Evolutionary conservation across 2,329 filamentous ascomycete genomes (phyloP), one percentile per base, ranked within the genome.

Genomic region (Gnomoniopsis smithogilvyi): DNA sequence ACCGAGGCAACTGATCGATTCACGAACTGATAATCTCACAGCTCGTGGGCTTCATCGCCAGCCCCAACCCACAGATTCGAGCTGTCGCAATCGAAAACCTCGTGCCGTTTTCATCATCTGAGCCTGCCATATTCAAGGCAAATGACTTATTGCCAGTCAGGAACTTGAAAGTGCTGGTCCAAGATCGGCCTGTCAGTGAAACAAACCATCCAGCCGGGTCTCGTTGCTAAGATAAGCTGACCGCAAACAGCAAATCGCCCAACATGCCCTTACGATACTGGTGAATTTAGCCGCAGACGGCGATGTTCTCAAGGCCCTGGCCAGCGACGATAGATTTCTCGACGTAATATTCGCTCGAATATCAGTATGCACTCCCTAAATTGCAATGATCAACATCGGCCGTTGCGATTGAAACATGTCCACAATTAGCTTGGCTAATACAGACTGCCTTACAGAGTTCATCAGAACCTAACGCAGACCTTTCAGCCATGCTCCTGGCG

Each of bases 21-120:
- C 54, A 55, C 57, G 34, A 47, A n/a, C 26, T 33, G 58, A 51
- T 66, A 22, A 19, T 17, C 15, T n/a, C 15, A 15, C 34, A 96
- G 91, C 86, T 96, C 56, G 92, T 97, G 62, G 92, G 92, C 72
- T 97, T 98, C 75, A 90, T 98, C 61, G 89, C 91, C 74, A 89
- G 96, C 76, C 91, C 91, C 61, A 96, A 96, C 72, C 91, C 92
- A 46, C 90, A 96, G 72, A 92, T 98, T 64, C 87, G 95, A 67
- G 87, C 91, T 72, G 82, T 94, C 65, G 93, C 93, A 51, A 86
- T 88, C 56, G 92, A 96, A 73, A 90, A 96, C 67, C 81, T 97
- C 38, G 87, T 97, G 49, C 91, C 92, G 12, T 98, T 91, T 64
- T 90, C 90, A 24, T 81, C 85, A 12, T 76, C 82, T 1, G 83